Evolutionary conservation across 106 monocot species (phyloP).

Genomic region (Dendrobium officinale): DNA sequence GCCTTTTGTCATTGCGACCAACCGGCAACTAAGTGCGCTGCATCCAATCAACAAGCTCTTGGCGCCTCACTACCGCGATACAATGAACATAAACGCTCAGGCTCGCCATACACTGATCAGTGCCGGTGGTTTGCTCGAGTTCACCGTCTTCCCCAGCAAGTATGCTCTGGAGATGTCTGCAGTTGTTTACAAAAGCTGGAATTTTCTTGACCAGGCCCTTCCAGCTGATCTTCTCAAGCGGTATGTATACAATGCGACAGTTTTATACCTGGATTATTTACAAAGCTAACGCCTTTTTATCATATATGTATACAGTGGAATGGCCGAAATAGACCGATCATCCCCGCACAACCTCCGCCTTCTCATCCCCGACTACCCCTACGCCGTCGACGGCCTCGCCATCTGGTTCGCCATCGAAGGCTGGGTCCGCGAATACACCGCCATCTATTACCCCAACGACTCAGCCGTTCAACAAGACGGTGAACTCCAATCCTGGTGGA

Average conservation of each 20-base stretch:
- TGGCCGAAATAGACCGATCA: slow-evolving; percentile 36
- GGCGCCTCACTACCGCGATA: slow-evolving; percentile 71
- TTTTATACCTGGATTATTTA: too few relatives aligned
- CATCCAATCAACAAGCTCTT: slow-evolving; percentile 87
- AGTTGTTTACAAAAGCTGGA: slow-evolving; percentile 62
- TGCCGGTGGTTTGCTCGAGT: slow-evolving; percentile 65
- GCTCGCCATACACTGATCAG: slow-evolving; percentile 80
- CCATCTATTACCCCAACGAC: slow-evolving; percentile 59
- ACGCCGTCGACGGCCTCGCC: slow-evolving; percentile 60
- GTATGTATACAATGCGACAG: slow-evolving; percentile 6
- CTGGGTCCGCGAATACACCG: slow-evolving; percentile 60
- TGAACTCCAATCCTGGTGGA: slow-evolving; percentile 74
- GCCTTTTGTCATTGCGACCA: slow-evolving; percentile 60
- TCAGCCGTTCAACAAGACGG: background rate
- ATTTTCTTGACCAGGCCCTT: slow-evolving; percentile 56
- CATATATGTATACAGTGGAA: slow-evolving; percentile 29
- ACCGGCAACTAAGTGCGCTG: slow-evolving; percentile 48
- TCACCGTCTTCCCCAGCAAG: slow-evolving; percentile 38
- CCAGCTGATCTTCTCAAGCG: slow-evolving; percentile 80
- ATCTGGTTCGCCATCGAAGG: slow-evolving; percentile 79
- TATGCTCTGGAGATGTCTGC: slow-evolving; percentile 56
- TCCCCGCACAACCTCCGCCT: slow-evolving; percentile 31
- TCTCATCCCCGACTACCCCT: slow-evolving; percentile 60
- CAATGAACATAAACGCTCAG: slow-evolving; percentile 88
- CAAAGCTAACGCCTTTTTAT: too few relatives aligned